A percentile compares a stretch with the other conserved stretches of the same genome.
Evolutionary conservation across 2,329 filamentous ascomycete genomes (phyloP).

Genomic region (Huntiella abstrusa): DNA sequence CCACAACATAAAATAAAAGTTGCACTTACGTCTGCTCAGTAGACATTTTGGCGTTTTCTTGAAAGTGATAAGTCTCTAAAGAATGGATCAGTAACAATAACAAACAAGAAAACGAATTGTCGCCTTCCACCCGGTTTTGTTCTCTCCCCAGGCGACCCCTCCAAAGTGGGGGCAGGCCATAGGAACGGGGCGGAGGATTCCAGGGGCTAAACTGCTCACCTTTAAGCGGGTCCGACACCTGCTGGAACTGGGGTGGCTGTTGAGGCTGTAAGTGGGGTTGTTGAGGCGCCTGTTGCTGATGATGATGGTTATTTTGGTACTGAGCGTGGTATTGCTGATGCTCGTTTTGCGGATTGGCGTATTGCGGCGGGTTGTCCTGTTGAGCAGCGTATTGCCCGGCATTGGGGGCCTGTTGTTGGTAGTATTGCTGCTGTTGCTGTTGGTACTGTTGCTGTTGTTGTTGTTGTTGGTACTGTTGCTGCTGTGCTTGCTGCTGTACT

Average conservation of each 20-base stretch:
- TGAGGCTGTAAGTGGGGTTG: slow-evolving; percentile 7
- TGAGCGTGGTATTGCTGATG: not conserved
- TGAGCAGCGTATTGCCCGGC: too few relatives aligned
- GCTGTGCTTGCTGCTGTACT: not conserved
- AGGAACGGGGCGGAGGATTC: slow-evolving; percentile 9
- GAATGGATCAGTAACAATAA: slow-evolving; percentile 6
- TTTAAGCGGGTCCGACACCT: slow-evolving; percentile 3
- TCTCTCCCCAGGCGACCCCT: too few relatives aligned
- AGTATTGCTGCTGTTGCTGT: not conserved
- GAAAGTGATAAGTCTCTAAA: slow-evolving; percentile 5
- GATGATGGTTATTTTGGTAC: not conserved
- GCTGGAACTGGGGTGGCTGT: slow-evolving; percentile 3
- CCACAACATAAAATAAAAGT: not conserved
- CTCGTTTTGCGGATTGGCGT: too few relatives aligned
- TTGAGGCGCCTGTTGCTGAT: slow-evolving; percentile 9
- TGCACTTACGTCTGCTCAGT: slow-evolving; percentile 52
- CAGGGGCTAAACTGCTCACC: slow-evolving; percentile 10
- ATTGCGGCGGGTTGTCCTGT: too few relatives aligned
- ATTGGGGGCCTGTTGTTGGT: not conserved
- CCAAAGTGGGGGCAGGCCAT: too few relatives aligned
- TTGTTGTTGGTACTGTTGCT: slow-evolving; percentile 2
- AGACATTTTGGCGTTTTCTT: slow-evolving; percentile 17
- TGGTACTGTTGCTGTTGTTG: slow-evolving; percentile 1
- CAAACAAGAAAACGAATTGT: slow-evolving; percentile 3
- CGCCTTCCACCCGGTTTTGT: slow-evolving; percentile 7